Conservation (phyloP, 768 basidiomycete species). For the Sarcodon aspratus region DNA sequence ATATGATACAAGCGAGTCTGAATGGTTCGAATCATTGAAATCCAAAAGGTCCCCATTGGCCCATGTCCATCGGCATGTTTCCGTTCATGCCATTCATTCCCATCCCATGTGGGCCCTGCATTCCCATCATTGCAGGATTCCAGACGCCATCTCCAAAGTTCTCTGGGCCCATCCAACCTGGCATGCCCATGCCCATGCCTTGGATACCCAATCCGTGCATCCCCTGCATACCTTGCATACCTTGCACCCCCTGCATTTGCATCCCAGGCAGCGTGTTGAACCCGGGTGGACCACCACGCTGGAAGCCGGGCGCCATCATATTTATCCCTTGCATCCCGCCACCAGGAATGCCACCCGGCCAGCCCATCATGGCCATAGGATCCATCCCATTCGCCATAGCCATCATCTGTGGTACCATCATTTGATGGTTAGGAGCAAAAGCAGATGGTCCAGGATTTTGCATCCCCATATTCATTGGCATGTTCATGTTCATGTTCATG, state of each 20-base stretch:
- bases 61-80: constrained; percentile 7
- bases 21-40: background rate
- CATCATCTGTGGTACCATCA: constrained; percentile 29
- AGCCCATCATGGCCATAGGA: constrained; percentile 18
- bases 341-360: constrained; percentile 1
- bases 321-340: constrained; percentile 4
- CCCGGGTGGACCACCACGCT: constrained; percentile 8
- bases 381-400: constrained; percentile 26
- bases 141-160: too few relatives aligned
- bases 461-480: constrained; percentile 18
- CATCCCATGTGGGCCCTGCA: constrained; percentile 2
- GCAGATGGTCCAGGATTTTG: constrained; percentile 5
- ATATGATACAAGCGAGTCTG: too few relatives aligned
- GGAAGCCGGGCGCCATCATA: background rate
- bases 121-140: background rate
- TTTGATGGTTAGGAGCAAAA: constrained; percentile 20
- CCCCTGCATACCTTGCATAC: constrained; percentile 29
- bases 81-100: constrained; percentile 21
- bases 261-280: constrained; percentile 14
- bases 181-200: too few relatives aligned
- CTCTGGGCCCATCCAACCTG: too few relatives aligned
- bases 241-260: constrained; percentile 16
- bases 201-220: constrained; percentile 15
- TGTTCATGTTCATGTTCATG: constrained; percentile 13
- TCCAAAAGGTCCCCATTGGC: background rate